Conservation (phyloP, 805 yeast species). For the Barnettozyma siamensis region DNA sequence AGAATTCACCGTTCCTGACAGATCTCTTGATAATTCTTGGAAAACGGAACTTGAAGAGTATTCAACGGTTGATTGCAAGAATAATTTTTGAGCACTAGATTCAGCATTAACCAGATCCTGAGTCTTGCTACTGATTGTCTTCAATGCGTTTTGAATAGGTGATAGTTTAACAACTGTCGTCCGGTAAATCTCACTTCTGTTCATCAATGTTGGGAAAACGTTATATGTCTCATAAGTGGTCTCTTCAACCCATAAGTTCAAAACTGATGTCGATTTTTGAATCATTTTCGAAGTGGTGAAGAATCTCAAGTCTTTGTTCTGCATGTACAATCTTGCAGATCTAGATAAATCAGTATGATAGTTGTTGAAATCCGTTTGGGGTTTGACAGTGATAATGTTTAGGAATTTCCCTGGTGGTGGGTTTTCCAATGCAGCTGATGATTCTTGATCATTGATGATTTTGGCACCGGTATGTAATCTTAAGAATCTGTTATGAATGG, state of each 20-base stretch:
- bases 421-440: conserved; percentile 40
- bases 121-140: conserved; percentile 59
- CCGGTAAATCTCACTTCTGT: conserved; percentile 63
- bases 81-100: conserved; percentile 43
- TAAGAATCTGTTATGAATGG: conserved; percentile 71
- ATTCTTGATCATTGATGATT: conserved; percentile 54
- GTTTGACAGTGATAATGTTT: conserved; percentile 67
- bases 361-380: conserved; percentile 48
- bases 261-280: conserved; percentile 66
- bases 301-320: conserved; percentile 63
- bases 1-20: conserved; percentile 83
- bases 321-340: conserved; percentile 68
- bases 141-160: conserved; percentile 80
- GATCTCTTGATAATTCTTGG: conserved; percentile 60
- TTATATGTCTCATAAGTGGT: conserved; percentile 67
- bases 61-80: conserved; percentile 39
- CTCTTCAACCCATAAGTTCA: conserved; percentile 87
- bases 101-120: conserved; percentile 69
- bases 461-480: conserved; percentile 79
- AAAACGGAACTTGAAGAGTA: conserved; percentile 43
- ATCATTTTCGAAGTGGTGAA: conserved; percentile 66
- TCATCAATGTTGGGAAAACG: conserved; percentile 84
- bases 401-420: conserved; percentile 68
- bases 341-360: conserved; percentile 32
- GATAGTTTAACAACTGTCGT: conserved; percentile 51